A percentile compares a stretch with the other conserved stretches of the same genome.
These are phyloP conservation scores for Fomitopsis pinicola DNA, from an alignment of 1,284 basidiomycete genomes.

Conservation along the genomic window DNA sequence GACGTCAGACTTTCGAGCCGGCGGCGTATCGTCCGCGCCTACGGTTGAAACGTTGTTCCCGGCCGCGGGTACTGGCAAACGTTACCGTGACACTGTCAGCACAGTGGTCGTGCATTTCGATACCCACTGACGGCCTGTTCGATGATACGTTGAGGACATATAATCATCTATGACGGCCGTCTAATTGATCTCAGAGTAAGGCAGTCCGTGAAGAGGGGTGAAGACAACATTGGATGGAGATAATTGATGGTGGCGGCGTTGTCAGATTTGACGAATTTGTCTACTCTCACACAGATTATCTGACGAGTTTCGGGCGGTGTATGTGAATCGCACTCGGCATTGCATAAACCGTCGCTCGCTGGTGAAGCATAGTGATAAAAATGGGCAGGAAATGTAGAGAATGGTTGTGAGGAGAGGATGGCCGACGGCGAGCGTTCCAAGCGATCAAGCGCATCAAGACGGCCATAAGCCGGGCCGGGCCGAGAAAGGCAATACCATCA, in stretches of 20 bases:
- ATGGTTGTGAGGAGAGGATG: background rate
- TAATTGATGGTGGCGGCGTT: background rate
- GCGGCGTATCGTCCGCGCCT: no score
- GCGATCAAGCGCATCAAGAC: background rate
- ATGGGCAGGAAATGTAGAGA: no score
- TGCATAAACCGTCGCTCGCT: background rate
- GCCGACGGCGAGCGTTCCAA: background rate
- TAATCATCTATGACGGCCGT: no score
- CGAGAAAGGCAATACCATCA: background rate
- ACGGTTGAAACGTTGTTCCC: no score
- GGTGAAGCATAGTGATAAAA: no score
- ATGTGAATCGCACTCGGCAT: background rate
- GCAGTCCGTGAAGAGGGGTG: background rate
- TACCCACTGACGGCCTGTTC: no score
- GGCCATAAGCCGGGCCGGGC: background rate
- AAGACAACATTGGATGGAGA: background rate
- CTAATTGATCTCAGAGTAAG: no score
- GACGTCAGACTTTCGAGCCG: no score
- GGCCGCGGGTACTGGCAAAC: no score
- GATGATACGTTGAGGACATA: no score
- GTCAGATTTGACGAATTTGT: background rate
- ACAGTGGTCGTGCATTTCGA: no score
- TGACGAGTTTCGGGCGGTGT: background rate
- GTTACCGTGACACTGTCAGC: no score
- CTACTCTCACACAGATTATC: background rate